These are phyloP conservation scores for Fusarium citri DNA, from an alignment of 2,329 filamentous ascomycete species.

Conservation along the genomic window DNA sequence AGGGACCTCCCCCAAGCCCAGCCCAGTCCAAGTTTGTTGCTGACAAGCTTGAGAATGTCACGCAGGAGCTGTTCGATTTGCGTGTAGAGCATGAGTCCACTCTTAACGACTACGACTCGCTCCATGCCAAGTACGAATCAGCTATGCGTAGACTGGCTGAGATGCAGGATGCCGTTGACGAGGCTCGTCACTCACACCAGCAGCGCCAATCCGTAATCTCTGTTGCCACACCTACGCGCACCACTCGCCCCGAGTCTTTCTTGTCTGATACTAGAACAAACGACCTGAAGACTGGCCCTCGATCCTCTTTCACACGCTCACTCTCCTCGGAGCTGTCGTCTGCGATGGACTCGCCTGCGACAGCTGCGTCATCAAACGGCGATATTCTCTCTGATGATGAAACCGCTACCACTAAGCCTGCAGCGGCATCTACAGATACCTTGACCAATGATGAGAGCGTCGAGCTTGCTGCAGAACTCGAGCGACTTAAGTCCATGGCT, in stretches of 20 bases:
- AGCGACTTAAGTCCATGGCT: constrained; percentile 76
- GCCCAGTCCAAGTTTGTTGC: constrained; percentile 87
- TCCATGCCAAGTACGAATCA: constrained; percentile 91
- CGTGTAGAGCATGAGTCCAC: constrained; percentile 91
- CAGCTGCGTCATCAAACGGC: constrained; percentile 71
- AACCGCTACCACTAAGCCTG: constrained; percentile 60
- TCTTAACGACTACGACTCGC: constrained; percentile 80
- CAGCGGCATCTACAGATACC: constrained; percentile 52
- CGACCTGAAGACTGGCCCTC: constrained; percentile 73
- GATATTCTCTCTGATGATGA: constrained; percentile 58
- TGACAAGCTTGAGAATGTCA: constrained; percentile 92
- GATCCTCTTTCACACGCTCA: constrained; percentile 82
- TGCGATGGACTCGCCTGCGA: constrained; percentile 79
- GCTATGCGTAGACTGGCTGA: constrained; percentile 84
- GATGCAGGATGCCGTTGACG: constrained; percentile 86
- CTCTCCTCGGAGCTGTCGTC: constrained; percentile 95
- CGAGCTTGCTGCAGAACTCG: constrained; percentile 72
- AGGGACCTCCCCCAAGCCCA: constrained; percentile 68
- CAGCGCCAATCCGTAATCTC: constrained; percentile 69
- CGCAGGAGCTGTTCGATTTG: constrained; percentile 90
- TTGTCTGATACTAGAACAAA: constrained; percentile 80
- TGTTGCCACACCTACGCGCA: constrained; percentile 60
- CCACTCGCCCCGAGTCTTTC: constrained; percentile 80
- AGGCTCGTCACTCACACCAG: constrained; percentile 73
- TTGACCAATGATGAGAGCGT: constrained; percentile 55